Conservation (phyloP, 2,329 filamentous ascomycete genomes). For the Fusarium nelsonii region DNA sequence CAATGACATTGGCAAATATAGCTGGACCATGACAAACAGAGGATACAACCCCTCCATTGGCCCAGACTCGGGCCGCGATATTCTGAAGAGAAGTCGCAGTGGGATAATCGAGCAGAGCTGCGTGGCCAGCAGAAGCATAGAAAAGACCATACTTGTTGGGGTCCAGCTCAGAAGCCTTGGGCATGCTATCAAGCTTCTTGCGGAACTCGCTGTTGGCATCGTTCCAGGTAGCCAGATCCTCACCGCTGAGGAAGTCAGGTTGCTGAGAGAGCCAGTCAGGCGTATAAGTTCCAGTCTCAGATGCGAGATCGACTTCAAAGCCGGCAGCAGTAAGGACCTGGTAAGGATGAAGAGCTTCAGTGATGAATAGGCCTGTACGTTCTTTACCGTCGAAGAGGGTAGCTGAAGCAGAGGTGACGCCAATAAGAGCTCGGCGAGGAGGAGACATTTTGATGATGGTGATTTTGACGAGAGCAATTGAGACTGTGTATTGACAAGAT, state of each 20-base stretch:
- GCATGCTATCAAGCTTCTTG: slow-evolving; percentile 58
- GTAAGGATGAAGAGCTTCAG: slow-evolving; percentile 13
- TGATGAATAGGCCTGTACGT: slow-evolving; percentile 20
- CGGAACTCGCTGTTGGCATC: slow-evolving; percentile 58
- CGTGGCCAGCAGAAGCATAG: slow-evolving; percentile 35
- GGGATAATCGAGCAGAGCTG: slow-evolving; percentile 23
- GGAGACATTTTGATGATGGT: slow-evolving; percentile 6
- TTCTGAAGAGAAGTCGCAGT: slow-evolving; percentile 15
- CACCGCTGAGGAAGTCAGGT: slow-evolving; percentile 22
- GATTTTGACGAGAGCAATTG: too few species aligned
- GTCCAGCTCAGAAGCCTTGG: slow-evolving; percentile 52
- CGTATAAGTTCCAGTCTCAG: slow-evolving; percentile 16
- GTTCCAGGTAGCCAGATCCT: slow-evolving; percentile 50
- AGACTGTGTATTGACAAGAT: too few species aligned
- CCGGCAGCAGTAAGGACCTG: slow-evolving; percentile 14
- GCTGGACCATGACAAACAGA: slow-evolving; percentile 22
- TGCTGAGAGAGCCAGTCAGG: slow-evolving; percentile 23
- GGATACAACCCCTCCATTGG: slow-evolving; percentile 4
- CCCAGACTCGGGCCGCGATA: slow-evolving; percentile 16
- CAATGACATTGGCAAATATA: slow-evolving; percentile 18
- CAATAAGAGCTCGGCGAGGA: slow-evolving; percentile 25
- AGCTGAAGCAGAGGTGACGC: slow-evolving; percentile 27
- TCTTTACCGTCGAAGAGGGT: slow-evolving; percentile 21
- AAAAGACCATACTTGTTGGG: slow-evolving; percentile 36
- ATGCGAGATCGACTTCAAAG: slow-evolving; percentile 17